phyloP scores from a whole-genome alignment of 2,329 filamentous ascomycete species.

The Coniochaeta sp. region DNA sequence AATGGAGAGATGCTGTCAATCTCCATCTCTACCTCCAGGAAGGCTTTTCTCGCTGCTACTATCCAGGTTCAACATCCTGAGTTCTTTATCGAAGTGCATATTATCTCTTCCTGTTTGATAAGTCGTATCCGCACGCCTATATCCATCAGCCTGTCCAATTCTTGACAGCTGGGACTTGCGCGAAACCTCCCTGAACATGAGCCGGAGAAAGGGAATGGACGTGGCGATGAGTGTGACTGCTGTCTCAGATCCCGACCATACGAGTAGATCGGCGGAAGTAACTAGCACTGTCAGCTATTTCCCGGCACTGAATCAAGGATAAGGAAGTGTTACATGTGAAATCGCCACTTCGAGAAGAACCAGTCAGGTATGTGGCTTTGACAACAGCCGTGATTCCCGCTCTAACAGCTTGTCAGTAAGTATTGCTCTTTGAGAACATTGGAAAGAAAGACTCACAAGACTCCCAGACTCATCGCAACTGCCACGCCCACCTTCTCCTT shows the following conservation, averaged over 20 bases:
- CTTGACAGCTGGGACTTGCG: background rate
- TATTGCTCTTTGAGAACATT: background rate
- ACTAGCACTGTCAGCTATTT: background rate
- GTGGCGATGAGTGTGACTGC: background rate
- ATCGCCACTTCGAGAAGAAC: background rate
- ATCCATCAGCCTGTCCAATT: background rate
- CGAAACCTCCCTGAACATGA: background rate
- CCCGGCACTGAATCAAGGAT: background rate
- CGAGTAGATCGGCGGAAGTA: background rate
- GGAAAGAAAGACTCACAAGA: background rate
- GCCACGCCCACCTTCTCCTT: conserved; percentile 28
- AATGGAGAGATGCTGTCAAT: background rate
- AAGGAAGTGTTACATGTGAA: background rate
- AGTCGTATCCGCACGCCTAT: background rate
- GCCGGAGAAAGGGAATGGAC: conserved; percentile 1
- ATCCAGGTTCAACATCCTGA: background rate
- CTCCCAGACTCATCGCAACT: background rate
- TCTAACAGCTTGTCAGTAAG: background rate
- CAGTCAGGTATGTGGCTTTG: background rate
- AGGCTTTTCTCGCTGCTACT: background rate
- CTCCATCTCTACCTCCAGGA: background rate
- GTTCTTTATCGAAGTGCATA: background rate
- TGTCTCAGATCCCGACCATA: conserved; percentile 1
- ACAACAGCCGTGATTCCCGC: background rate
- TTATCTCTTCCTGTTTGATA: background rate